These are phyloP conservation scores for Ceratobasidium sp. DNA, from an alignment of 1,284 basidiomycete species.

Conservation along the genomic window DNA sequence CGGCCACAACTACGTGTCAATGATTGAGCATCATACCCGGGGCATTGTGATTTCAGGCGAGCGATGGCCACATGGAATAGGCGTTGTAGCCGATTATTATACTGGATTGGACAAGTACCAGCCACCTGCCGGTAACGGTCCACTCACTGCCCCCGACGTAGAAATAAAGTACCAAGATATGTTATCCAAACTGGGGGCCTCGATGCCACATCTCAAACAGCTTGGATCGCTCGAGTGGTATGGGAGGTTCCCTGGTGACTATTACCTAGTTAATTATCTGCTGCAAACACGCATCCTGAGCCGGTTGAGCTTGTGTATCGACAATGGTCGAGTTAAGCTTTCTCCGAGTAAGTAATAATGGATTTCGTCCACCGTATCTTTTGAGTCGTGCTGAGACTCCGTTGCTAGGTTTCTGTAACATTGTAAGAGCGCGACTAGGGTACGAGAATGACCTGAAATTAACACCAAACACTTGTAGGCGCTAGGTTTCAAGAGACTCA, in stretches of 20 bases:
- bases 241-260: conserved; percentile 29
- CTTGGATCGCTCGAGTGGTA: conserved; percentile 27
- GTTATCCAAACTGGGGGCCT: conserved; percentile 13
- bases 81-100: not conserved
- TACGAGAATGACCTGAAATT: not conserved
- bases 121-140: conserved; percentile 1
- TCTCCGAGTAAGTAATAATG: not conserved
- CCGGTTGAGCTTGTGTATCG: conserved; percentile 11
- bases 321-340: not conserved
- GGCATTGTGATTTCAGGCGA: conserved; percentile 2
- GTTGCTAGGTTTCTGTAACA: conserved; percentile 2
- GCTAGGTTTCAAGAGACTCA: conserved; percentile 9
- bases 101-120: conserved; percentile 18
- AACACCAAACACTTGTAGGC: not conserved
- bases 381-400: not conserved
- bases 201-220: conserved; percentile 25
- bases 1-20: conserved; percentile 15
- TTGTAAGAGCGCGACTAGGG: not conserved
- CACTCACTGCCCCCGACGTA: conserved; percentile 3
- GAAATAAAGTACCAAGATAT: conserved; percentile 17
- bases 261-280: conserved; percentile 17
- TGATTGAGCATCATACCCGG: conserved; percentile 20
- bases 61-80: not conserved
- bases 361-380: not conserved
- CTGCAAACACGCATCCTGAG: not conserved